Conservation (phyloP, 768 basidiomycete species). For the Candolleomyces efflorescens region DNA sequence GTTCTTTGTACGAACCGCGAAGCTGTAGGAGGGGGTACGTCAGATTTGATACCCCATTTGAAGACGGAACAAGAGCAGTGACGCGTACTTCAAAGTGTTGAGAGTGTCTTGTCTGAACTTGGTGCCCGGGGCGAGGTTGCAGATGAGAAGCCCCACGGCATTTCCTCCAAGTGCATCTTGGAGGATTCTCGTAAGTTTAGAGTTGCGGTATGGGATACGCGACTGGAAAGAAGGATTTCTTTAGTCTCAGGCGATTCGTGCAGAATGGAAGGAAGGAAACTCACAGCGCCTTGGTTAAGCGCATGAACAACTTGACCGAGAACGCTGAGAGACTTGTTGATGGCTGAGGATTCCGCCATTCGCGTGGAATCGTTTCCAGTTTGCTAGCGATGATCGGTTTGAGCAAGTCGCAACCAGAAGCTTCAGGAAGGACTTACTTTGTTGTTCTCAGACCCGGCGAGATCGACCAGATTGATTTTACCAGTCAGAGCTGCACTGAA, state of each 20-base stretch:
- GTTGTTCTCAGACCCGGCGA: constrained; percentile 91
- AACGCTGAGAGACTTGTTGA: constrained; percentile 85
- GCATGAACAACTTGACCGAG: constrained; percentile 88
- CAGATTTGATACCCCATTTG: background rate
- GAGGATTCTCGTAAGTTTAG: constrained; percentile 82
- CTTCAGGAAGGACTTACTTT: constrained; percentile 39
- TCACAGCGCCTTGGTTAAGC: constrained; percentile 66
- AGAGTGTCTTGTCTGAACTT: constrained; percentile 85
- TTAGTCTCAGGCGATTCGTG: constrained; percentile 2
- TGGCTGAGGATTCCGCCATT: constrained; percentile 85
- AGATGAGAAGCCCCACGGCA: constrained; percentile 76
- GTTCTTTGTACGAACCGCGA: constrained; percentile 81
- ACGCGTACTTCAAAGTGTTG: constrained; percentile 80
- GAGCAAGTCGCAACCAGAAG: background rate
- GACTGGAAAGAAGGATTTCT: constrained; percentile 32
- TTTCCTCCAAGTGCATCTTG: constrained; percentile 88
- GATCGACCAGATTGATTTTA: constrained; percentile 83
- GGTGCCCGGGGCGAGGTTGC: constrained; percentile 79
- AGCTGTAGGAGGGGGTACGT: constrained; percentile 33
- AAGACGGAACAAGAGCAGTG: background rate
- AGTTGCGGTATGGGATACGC: constrained; percentile 86
- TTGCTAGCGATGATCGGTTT: constrained; percentile 30
- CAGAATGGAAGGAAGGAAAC: constrained; percentile 15
- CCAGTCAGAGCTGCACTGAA: constrained; percentile 52
- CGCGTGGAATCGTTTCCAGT: constrained; percentile 86